phyloP scores from a whole-genome alignment of 345 rosid species.

The Salix exigua region DNA sequence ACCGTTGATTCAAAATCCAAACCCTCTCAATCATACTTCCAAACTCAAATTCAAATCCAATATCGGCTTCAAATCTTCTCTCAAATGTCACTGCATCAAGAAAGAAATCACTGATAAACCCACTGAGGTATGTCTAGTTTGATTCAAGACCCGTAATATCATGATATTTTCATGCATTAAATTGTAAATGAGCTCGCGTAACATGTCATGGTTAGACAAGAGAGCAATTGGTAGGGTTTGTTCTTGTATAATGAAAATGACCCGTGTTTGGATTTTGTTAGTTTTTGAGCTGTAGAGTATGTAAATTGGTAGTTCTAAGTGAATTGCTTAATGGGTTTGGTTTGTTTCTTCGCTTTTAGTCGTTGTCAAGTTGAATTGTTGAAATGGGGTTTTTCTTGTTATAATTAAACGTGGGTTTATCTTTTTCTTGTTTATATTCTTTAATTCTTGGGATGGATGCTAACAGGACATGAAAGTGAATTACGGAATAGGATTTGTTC shows the following conservation, averaged over 20 bases:
- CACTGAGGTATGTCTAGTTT: conserved; percentile 20
- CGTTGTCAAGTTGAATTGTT: not conserved
- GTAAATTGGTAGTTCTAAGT: not conserved
- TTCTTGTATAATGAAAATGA: not conserved
- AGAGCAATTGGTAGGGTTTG: not conserved
- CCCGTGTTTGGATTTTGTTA: not conserved
- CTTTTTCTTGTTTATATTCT: no score
- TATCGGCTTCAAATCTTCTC: conserved; percentile 25
- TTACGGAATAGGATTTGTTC: not conserved
- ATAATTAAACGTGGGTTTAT: no score
- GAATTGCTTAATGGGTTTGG: conserved; percentile 2
- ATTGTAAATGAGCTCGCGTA: not conserved
- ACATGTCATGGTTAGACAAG: not conserved
- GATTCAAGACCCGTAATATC: not conserved
- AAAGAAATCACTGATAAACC: conserved; percentile 24
- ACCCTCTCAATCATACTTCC: not conserved
- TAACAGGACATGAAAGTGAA: no score
- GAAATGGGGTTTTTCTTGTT: conserved; percentile 2
- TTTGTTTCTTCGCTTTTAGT: not conserved
- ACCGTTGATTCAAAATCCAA: not conserved
- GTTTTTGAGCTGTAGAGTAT: not conserved
- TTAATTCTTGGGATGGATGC: no score
- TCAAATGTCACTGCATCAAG: conserved; percentile 34
- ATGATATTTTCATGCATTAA: not conserved
- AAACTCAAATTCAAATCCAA: conserved; percentile 9